phyloP scores from a whole-genome alignment of 192 early-diverging fungal genomes.

The Lobosporangium transversale region DNA sequence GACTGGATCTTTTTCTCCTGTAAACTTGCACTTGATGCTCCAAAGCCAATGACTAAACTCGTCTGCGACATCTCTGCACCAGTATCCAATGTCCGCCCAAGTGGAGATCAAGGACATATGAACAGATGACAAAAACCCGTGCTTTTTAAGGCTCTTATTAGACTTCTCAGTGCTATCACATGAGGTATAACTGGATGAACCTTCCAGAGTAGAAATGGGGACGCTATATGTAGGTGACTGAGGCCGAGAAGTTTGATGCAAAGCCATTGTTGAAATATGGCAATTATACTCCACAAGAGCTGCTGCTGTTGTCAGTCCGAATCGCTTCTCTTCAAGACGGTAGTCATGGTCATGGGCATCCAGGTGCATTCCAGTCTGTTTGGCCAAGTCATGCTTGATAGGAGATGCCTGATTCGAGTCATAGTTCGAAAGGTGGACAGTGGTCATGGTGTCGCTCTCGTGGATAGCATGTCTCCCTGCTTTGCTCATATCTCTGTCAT shows the following conservation, averaged over 20 bases:
- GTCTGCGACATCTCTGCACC: constrained; percentile 17
- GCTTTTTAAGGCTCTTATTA: not conserved
- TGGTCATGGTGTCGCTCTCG: constrained; percentile 45
- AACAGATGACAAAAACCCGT: constrained; percentile 15
- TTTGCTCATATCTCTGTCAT: constrained; percentile 10
- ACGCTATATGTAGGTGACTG: constrained; percentile 34
- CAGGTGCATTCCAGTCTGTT: not conserved
- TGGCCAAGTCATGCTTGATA: not conserved
- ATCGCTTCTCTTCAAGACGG: not conserved
- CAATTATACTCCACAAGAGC: constrained; percentile 9
- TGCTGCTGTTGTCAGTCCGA: not conserved
- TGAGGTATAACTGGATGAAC: not conserved
- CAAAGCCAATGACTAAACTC: constrained; percentile 40
- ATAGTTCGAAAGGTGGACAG: constrained; percentile 29
- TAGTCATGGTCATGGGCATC: constrained; percentile 7
- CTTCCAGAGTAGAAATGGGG: constrained; percentile 23
- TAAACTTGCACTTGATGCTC: constrained; percentile 44
- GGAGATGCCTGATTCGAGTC: constrained; percentile 21
- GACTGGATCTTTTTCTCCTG: constrained; percentile 44
- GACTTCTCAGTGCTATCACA: too few relatives aligned
- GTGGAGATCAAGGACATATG: constrained; percentile 29
- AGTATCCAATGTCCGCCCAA: constrained; percentile 28
- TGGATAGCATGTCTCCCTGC: constrained; percentile 32
- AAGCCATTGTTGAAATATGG: constrained; percentile 39
- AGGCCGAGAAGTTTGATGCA: constrained; percentile 35